phyloP scores from a whole-genome alignment of 805 yeast genomes.

The Lachancea cidri region DNA sequence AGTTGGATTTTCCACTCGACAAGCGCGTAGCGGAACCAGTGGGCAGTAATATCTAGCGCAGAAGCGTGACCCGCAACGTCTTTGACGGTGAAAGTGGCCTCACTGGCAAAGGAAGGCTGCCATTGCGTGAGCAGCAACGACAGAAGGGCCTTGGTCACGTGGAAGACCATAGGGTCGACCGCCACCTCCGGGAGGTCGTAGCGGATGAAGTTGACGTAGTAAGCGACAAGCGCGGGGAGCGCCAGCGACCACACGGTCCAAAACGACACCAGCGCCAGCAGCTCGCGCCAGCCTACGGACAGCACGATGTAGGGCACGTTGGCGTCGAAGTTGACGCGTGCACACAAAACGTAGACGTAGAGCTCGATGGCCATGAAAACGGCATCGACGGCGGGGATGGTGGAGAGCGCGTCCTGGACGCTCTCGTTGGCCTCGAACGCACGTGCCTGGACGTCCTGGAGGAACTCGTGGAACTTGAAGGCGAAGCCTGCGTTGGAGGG shows the following conservation, averaged over 20 bases:
- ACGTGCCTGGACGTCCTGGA: slow-evolving; percentile 17
- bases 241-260: slow-evolving; percentile 17
- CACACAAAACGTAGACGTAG: slow-evolving; percentile 13
- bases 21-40: slow-evolving; percentile 12
- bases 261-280: slow-evolving; percentile 7
- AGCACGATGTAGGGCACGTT: slow-evolving; percentile 4
- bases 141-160: slow-evolving; percentile 21
- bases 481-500: slow-evolving; percentile 12
- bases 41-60: slow-evolving; percentile 4
- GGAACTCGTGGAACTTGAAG: slow-evolving; percentile 20
- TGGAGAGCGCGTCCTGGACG: slow-evolving; percentile 24
- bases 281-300: slow-evolving; percentile 9
- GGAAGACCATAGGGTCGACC: slow-evolving; percentile 30
- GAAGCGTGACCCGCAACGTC: slow-evolving; percentile 8
- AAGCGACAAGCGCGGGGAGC: slow-evolving; percentile 21
- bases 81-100: slow-evolving; percentile 9
- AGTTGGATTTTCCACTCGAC: slow-evolving; percentile 13
- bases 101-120: slow-evolving; percentile 10
- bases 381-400: slow-evolving; percentile 18
- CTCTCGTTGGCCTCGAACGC: slow-evolving; percentile 18
- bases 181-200: slow-evolving; percentile 23
- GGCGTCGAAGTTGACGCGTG: slow-evolving; percentile 5
- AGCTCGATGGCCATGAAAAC: slow-evolving; percentile 21
- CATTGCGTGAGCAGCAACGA: slow-evolving; percentile 16
- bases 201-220: slow-evolving; percentile 30